Percentiles rank a stretch among this genome's conserved stretches.
Conservation (phyloP, 2,329 filamentous ascomycete genomes). For the Pleomassaria siparia region DNA sequence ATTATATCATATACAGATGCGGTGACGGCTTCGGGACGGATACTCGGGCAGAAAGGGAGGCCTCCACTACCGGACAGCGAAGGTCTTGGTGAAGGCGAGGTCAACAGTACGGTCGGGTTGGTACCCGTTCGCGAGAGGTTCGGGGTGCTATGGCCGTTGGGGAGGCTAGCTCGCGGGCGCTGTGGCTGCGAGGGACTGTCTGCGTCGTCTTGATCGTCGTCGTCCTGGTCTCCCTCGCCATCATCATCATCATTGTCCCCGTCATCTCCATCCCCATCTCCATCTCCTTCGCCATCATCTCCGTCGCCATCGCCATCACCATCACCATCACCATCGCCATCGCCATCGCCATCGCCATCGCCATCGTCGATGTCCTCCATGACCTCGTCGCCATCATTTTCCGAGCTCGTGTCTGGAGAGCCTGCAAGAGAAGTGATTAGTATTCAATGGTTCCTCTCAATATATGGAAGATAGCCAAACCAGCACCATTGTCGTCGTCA, state of each 20-base stretch:
- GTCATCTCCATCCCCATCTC: slow-evolving; percentile 43
- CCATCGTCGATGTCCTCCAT: slow-evolving; percentile 48
- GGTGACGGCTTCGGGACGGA: slow-evolving; percentile 76
- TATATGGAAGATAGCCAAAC: slow-evolving; percentile 22
- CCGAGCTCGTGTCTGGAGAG: slow-evolving; percentile 43
- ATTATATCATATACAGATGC: slow-evolving; percentile 90
- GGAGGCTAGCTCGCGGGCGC: slow-evolving; percentile 29
- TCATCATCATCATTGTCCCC: slow-evolving; percentile 45
- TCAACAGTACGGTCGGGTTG: slow-evolving; percentile 52
- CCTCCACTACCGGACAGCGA: slow-evolving; percentile 30
- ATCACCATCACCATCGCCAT: too few relatives aligned
- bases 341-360: slow-evolving; percentile 41
- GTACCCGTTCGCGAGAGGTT: slow-evolving; percentile 27
- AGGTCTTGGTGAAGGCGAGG: slow-evolving; percentile 49
- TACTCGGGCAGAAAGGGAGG: slow-evolving; percentile 58
- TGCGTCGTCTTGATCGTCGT: slow-evolving; percentile 48
- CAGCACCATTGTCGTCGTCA: slow-evolving; percentile 46
- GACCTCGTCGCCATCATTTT: slow-evolving; percentile 48
- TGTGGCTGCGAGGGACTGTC: slow-evolving; percentile 48
- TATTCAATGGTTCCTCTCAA: too few relatives aligned
- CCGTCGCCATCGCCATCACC: slow-evolving; percentile 41
- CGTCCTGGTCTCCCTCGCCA: slow-evolving; percentile 45
- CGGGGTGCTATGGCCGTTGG: slow-evolving; percentile 28
- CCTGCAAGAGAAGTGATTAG: slow-evolving; percentile 22
- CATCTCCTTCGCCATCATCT: slow-evolving; percentile 47